A percentile compares a stretch with the other conserved stretches of the same genome.
phyloP scores from a whole-genome alignment of 2,329 filamentous ascomycete genomes.

The Cladorrhinum sp. region DNA sequence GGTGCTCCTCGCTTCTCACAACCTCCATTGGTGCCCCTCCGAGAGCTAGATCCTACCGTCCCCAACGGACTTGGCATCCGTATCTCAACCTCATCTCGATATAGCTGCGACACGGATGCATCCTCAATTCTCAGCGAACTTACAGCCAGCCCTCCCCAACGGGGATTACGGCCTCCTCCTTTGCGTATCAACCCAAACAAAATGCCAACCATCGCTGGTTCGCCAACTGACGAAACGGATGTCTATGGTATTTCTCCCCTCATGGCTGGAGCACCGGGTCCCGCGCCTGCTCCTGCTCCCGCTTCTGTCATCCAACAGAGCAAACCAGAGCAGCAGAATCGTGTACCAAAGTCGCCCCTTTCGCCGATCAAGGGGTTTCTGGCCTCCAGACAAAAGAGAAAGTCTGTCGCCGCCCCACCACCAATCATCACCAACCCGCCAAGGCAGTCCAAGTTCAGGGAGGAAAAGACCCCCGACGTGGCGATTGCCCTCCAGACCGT shows the following conservation, averaged over 20 bases:
- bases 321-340: conserved; percentile 19
- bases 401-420: conserved; percentile 1
- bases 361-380: conserved; percentile 16
- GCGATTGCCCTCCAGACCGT: conserved; percentile 12
- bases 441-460: conserved; percentile 5
- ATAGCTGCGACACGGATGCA: conserved; percentile 22
- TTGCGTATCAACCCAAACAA: conserved; percentile 1
- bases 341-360: conserved; percentile 21
- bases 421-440: background rate
- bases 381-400: conserved; percentile 8
- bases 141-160: conserved; percentile 15
- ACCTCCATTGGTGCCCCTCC: conserved; percentile 27
- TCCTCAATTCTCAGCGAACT: conserved; percentile 13
- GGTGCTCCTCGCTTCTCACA: conserved; percentile 23
- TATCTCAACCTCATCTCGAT: conserved; percentile 10
- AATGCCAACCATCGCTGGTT: conserved; percentile 13
- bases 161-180: conserved; percentile 21
- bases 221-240: conserved; percentile 14
- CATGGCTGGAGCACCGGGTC: conserved; percentile 19
- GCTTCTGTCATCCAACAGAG: background rate
- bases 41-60: conserved; percentile 4
- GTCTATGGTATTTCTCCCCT: conserved; percentile 24
- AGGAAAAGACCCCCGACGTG: background rate
- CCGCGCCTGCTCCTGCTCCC: background rate
- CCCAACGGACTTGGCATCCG: conserved; percentile 1